phyloP scores from a whole-genome alignment of 202 grass and related monocot genomes.

The Panicum virgatum region DNA sequence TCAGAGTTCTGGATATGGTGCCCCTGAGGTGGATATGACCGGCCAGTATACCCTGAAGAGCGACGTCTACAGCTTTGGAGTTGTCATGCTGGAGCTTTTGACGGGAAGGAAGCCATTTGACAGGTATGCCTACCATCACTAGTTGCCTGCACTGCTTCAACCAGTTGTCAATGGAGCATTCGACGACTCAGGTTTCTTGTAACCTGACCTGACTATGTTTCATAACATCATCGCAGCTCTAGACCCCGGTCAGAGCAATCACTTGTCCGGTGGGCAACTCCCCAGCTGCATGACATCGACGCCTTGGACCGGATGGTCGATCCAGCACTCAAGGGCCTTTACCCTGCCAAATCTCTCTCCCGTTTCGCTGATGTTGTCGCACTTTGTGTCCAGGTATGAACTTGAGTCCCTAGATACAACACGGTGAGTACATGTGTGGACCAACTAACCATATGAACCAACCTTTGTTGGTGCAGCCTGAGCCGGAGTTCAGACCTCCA shows the following conservation, averaged over 20 bases:
- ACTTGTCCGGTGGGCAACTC: conserved; percentile 74
- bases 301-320: conserved; percentile 86
- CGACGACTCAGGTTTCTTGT: neutral
- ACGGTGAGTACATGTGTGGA: neutral
- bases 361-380: conserved; percentile 78
- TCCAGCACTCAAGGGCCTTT: conserved; percentile 67
- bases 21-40: conserved; percentile 69
- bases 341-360: conserved; percentile 87
- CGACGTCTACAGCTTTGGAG: conserved; percentile 78
- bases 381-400: conserved; percentile 80
- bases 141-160: neutral
- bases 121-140: conserved; percentile 43
- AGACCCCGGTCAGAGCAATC: conserved; percentile 68
- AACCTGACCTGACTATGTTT: neutral
- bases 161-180: neutral
- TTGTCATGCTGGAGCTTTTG: conserved; percentile 89
- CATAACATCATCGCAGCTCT: conserved; percentile 43
- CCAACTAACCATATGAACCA: neutral
- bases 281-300: conserved; percentile 86
- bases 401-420: conserved; percentile 1
- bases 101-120: conserved; percentile 80
- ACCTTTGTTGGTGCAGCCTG: conserved; percentile 58
- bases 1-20: conserved; percentile 59
- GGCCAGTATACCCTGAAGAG: conserved; percentile 75
- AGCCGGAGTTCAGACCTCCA: conserved; percentile 85